Evolutionary conservation across 441 rosid species (phyloP).

Genomic region (Gossypium lobatum): DNA sequence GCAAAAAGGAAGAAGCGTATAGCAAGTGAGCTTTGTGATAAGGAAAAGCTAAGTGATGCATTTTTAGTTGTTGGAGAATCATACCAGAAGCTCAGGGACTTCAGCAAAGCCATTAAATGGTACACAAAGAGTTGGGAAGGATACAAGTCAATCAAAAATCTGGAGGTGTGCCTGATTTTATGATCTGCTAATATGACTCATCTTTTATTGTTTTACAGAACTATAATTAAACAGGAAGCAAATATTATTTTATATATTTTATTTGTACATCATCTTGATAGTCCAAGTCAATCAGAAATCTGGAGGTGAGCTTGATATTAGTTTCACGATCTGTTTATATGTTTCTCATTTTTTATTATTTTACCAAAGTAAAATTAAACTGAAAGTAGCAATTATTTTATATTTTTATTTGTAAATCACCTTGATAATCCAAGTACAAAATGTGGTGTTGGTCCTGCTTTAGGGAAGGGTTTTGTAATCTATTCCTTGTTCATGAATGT

Average conservation of each 20-base stretch:
- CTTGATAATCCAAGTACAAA: neutral
- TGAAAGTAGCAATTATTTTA: slow-evolving; percentile 1
- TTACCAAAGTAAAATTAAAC: slow-evolving; percentile 9
- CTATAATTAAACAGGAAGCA: slow-evolving; percentile 12
- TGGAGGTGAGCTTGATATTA: slow-evolving; percentile 58
- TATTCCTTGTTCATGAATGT: neutral
- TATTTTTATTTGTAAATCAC: neutral
- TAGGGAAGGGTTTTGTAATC: slow-evolving; percentile 6
- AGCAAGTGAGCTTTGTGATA: slow-evolving; percentile 66
- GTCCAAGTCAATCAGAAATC: slow-evolving; percentile 54
- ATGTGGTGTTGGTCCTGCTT: slow-evolving; percentile 8
- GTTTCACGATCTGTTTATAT: slow-evolving; percentile 9
- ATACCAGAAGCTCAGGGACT: slow-evolving; percentile 74
- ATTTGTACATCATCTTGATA: neutral
- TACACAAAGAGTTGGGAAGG: slow-evolving; percentile 58
- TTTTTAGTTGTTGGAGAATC: slow-evolving; percentile 81
- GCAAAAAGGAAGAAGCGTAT: slow-evolving; percentile 76
- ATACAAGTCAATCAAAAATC: slow-evolving; percentile 59
- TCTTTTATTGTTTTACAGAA: slow-evolving; percentile 11
- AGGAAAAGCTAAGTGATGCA: slow-evolving; percentile 78
- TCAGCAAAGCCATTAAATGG: slow-evolving; percentile 80
- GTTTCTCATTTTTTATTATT: slow-evolving; percentile 9
- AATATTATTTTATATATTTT: neutral
- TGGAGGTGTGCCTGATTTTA: slow-evolving; percentile 61
- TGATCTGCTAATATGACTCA: slow-evolving; percentile 1